These are phyloP conservation scores for Pugionium cornutum DNA, from an alignment of 345 rosid genomes.

Conservation along the genomic window DNA sequence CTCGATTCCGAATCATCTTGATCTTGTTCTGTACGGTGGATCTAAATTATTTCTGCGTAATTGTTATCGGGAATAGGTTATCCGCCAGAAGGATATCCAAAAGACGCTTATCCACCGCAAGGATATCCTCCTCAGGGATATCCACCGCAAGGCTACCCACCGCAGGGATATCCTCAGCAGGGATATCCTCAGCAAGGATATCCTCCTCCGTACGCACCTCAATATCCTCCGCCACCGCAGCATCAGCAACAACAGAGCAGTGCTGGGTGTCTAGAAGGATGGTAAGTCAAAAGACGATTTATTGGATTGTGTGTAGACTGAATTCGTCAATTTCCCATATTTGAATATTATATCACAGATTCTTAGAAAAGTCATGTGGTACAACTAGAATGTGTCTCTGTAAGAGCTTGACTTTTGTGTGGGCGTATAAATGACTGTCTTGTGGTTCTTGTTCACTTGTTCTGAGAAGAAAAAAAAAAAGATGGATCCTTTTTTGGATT, in stretches of 20 bases:
- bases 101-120: slow-evolving; percentile 49
- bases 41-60: slow-evolving; percentile 19
- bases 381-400: slow-evolving; percentile 8
- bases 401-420: slow-evolving; percentile 17
- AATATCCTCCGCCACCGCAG: slow-evolving; percentile 65
- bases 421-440: background rate
- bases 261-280: slow-evolving; percentile 69
- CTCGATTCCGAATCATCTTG: background rate
- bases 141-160: slow-evolving; percentile 49
- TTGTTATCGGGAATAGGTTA: slow-evolving; percentile 55
- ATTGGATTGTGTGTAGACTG: background rate
- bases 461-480: background rate
- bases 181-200: slow-evolving; percentile 52
- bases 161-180: slow-evolving; percentile 37
- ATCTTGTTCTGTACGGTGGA: slow-evolving; percentile 4
- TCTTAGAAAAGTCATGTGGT: background rate
- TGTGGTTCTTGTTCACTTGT: background rate
- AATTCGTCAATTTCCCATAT: slow-evolving; percentile 10
- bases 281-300: slow-evolving; percentile 43
- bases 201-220: slow-evolving; percentile 76
- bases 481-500: background rate
- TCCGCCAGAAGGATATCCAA: slow-evolving; percentile 84
- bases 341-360: slow-evolving; percentile 11
- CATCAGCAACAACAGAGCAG: slow-evolving; percentile 43
- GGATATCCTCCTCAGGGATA: slow-evolving; percentile 72